A percentile compares a stretch with the other conserved stretches of the same genome.
Evolutionary conservation across 257 asterid genomes (phyloP).

Genomic region (Pogostemon cablin): DNA sequence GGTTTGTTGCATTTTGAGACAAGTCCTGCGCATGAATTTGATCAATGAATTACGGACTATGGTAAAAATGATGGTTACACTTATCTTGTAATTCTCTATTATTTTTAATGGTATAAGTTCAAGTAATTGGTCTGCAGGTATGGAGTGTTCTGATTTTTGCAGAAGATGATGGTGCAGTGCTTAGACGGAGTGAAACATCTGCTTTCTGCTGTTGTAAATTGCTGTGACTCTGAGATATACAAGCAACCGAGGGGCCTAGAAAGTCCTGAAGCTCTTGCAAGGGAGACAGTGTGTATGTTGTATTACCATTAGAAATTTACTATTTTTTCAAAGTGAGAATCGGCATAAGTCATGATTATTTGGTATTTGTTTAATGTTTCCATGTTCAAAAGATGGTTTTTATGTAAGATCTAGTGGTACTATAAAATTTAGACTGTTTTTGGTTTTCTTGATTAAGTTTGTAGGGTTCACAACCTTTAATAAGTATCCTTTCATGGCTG

Average conservation of each 20-base stretch:
- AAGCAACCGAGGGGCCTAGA: constrained; percentile 66
- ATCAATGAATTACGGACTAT: background rate
- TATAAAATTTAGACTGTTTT: background rate
- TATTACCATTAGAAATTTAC: constrained; percentile 21
- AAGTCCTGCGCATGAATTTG: constrained; percentile 19
- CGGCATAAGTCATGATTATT: constrained; percentile 2
- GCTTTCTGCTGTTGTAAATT: constrained; percentile 53
- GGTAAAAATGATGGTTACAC: constrained; percentile 25
- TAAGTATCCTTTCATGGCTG: constrained; percentile 10
- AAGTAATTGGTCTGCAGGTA: constrained; percentile 42
- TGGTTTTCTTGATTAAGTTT: constrained; percentile 1
- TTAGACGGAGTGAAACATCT: constrained; percentile 57
- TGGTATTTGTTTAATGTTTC: constrained; percentile 17
- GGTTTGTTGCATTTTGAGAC: background rate
- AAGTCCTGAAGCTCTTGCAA: constrained; percentile 70
- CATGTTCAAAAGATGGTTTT: background rate
- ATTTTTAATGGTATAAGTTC: background rate
- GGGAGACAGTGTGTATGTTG: constrained; percentile 63
- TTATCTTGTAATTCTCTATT: background rate
- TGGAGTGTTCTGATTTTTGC: constrained; percentile 49
- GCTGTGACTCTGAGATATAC: constrained; percentile 63
- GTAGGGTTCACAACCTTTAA: constrained; percentile 3
- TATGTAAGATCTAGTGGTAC: constrained; percentile 17
- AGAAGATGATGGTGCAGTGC: constrained; percentile 70
- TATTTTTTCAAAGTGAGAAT: constrained; percentile 13